These are phyloP conservation scores for Globisporangium takayamanum DNA, from an alignment of 352 stramenopile genomes.

Conservation along the genomic window DNA sequence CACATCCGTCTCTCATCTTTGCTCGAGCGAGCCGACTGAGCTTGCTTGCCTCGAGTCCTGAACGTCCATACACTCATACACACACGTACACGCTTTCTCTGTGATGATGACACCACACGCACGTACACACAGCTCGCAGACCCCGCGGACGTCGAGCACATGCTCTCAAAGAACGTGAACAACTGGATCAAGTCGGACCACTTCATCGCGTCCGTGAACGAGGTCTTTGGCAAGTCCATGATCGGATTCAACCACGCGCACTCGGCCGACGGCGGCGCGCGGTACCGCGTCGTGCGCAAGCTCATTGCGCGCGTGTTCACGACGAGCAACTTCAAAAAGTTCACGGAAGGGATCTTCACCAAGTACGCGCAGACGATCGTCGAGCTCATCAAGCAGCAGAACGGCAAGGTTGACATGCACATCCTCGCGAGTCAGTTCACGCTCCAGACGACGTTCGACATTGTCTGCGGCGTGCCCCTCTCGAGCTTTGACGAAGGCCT, in stretches of 20 bases:
- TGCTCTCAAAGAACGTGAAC: slow-evolving; percentile 49
- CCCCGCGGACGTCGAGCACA: slow-evolving; percentile 50
- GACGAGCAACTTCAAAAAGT: slow-evolving; percentile 42
- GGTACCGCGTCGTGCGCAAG: slow-evolving; percentile 72
- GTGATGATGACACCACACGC: background rate
- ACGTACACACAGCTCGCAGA: slow-evolving; percentile 26
- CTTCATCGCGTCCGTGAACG: slow-evolving; percentile 48
- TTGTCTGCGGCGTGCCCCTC: slow-evolving; percentile 39
- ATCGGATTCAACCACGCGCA: slow-evolving; percentile 62
- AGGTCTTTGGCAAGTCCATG: slow-evolving; percentile 60
- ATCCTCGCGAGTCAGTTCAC: slow-evolving; percentile 43
- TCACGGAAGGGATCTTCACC: slow-evolving; percentile 37
- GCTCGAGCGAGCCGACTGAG: no score
- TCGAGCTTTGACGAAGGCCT: slow-evolving; percentile 27
- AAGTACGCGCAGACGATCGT: slow-evolving; percentile 28
- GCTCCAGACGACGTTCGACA: slow-evolving; percentile 45
- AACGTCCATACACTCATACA: background rate
- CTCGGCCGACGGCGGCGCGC: slow-evolving; percentile 35
- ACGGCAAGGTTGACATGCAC: slow-evolving; percentile 34
- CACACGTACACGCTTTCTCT: background rate
- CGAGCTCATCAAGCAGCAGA: slow-evolving; percentile 8
- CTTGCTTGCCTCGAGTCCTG: no score
- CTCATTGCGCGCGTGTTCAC: slow-evolving; percentile 84
- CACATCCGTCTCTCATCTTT: background rate
- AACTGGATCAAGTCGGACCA: slow-evolving; percentile 72